A percentile compares a stretch with the other conserved stretches of the same genome.
Conservation (phyloP, 495 filamentous ascomycete species). For the Cairneyella variabilis region DNA sequence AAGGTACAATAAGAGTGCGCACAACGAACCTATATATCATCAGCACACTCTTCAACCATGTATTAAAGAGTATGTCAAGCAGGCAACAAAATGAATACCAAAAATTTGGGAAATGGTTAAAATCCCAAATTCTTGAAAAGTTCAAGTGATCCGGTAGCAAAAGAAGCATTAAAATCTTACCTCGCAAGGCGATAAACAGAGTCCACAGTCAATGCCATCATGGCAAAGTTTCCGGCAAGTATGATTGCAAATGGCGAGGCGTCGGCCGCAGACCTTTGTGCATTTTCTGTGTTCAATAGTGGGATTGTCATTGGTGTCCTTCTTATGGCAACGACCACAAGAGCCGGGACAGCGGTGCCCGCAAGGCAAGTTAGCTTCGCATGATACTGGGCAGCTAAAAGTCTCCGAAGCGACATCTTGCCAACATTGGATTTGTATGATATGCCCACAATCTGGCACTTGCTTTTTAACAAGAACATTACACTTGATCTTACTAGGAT, state of each 20-base stretch:
- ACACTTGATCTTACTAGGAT: conserved; percentile 13
- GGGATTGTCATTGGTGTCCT: neutral
- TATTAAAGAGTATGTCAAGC: no score
- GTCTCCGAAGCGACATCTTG: neutral
- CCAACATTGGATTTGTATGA: conserved; percentile 4
- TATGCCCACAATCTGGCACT: conserved; percentile 16
- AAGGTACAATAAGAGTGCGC: conserved; percentile 34
- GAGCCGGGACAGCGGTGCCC: conserved; percentile 15
- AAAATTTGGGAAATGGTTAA: no score
- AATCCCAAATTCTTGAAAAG: neutral
- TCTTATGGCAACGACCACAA: conserved; percentile 11
- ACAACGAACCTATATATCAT: conserved; percentile 15
- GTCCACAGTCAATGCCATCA: conserved; percentile 13
- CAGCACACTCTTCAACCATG: neutral
- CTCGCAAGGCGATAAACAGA: conserved; percentile 14
- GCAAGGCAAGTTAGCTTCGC: conserved; percentile 12
- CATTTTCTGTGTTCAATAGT: conserved; percentile 7
- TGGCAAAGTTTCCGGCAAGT: conserved; percentile 9
- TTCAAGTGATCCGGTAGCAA: neutral
- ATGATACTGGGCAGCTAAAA: conserved; percentile 16
- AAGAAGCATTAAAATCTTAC: conserved; percentile 4
- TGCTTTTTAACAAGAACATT: conserved; percentile 8
- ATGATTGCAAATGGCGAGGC: conserved; percentile 15
- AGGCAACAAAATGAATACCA: no score
- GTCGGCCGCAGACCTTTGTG: conserved; percentile 10